A percentile compares a stretch with the other conserved stretches of the same genome.
Conservation (phyloP, 805 yeast species). For the Suhomyces sp. region DNA sequence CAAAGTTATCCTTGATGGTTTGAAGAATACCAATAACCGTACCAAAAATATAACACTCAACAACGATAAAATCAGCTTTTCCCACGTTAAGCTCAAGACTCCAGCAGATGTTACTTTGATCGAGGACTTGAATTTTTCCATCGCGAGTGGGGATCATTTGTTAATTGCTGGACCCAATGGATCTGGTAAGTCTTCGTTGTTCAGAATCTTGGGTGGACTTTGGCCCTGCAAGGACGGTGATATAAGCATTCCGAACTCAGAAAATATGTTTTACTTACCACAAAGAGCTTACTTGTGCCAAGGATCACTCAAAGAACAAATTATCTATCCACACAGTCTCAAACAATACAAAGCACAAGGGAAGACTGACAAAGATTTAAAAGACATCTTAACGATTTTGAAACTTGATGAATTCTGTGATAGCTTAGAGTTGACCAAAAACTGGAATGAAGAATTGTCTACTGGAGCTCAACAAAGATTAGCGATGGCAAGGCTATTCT, state of each 20-base stretch:
- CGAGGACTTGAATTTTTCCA: constrained; percentile 62
- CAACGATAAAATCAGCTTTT: constrained; percentile 62
- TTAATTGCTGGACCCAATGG: constrained; percentile 96
- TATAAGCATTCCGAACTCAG: constrained; percentile 62
- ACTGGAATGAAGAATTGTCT: constrained; percentile 87
- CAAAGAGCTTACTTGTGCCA: constrained; percentile 86
- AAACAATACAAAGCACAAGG: constrained; percentile 49
- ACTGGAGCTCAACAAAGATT: constrained; percentile 91
- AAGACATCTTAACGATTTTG: constrained; percentile 53
- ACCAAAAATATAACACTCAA: constrained; percentile 29
- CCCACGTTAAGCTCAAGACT: constrained; percentile 76
- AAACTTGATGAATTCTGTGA: constrained; percentile 56
- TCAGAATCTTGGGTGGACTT: constrained; percentile 86
- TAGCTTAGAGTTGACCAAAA: constrained; percentile 52
- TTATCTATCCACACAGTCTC: constrained; percentile 79
- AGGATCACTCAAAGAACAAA: constrained; percentile 81
- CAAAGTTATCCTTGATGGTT: constrained; percentile 57
- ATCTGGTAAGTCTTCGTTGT: constrained; percentile 90
- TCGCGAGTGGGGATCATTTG: constrained; percentile 79
- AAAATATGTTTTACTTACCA: constrained; percentile 82
- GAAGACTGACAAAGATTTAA: constrained; percentile 50
- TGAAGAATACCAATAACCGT: constrained; percentile 10
- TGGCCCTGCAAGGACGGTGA: constrained; percentile 76
- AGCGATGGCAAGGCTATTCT: constrained; percentile 90
- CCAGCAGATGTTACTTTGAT: constrained; percentile 80